Base-by-base conservation (phyloP, 805 yeast genomes). In the Candida maesae region DNA sequence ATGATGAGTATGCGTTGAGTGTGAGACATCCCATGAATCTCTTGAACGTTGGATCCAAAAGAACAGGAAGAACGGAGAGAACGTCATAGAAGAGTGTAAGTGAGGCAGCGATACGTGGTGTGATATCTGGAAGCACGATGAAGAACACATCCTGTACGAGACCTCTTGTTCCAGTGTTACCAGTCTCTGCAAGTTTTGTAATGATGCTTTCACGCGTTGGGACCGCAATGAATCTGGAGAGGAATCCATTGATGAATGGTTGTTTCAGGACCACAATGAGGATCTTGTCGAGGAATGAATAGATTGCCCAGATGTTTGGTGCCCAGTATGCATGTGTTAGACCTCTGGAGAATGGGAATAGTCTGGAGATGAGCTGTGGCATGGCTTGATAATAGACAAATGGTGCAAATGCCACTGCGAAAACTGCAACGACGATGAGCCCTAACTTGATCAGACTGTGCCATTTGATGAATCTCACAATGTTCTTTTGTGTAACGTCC, bases 241-340 rank as follows among this genome's bases (percentile, higher is more conserved):
- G 50, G 14, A 72, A 46, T 2, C 46, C 56, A 11, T 76, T 69
- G 39, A 79, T 63, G 42, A 75, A 41, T 16, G 55, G 57, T 15
- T 33, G 52, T 25, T 44, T 50, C 7, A 73, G 63, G 3, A 73
- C 42, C 39, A 71, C 70, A 14, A 83, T 71, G 42, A 89, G 67
- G 0, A 81, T 56, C 43, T 95, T 71, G 62, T 93, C 99, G 12
- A 73, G 45, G 49, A 86, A 83, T 2, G 97, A 85, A 63, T 93
- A 93, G 9, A 91, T 53, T 0, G 99, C 96, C 99, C 99, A 93
- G 35, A 89, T 68, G 56, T 93, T 93, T 13, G 99, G 98, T 1
- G 99, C 98, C 98, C 99, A 93, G 65, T 93, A 93, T 0, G 98
- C 96, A 64, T 93, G 99, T 5, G 97, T 93, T 27, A 93, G 70